These are phyloP conservation scores for Lichtheimia ornata DNA, from an alignment of 371 early-diverging fungal species.

Conservation along the genomic window DNA sequence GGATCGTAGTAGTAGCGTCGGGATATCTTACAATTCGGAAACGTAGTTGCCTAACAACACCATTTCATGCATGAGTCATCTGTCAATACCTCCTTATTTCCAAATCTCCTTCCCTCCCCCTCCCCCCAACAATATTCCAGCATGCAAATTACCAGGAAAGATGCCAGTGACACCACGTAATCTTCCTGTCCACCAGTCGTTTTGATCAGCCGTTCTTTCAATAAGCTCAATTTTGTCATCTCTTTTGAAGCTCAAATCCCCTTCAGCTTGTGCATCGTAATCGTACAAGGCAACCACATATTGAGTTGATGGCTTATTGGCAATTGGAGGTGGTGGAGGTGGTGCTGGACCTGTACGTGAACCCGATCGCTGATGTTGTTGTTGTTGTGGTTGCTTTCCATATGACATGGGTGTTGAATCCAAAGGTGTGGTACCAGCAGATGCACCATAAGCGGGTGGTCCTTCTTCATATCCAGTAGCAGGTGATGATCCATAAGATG, in stretches of 20 bases:
- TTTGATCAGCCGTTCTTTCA: slow-evolving; percentile 50
- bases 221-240: slow-evolving; percentile 70
- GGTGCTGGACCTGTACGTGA: slow-evolving; percentile 15
- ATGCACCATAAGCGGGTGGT: slow-evolving; percentile 18
- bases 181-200: slow-evolving; percentile 81
- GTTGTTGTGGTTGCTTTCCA: too few relatives aligned
- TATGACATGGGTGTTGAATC: slow-evolving; percentile 17
- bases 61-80: neutral
- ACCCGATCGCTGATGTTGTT: slow-evolving; percentile 6
- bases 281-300: slow-evolving; percentile 71
- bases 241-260: slow-evolving; percentile 67
- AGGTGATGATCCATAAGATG: neutral
- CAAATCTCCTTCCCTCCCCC: neutral
- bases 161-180: slow-evolving; percentile 58
- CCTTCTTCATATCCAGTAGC: neutral
- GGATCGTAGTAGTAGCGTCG: too few relatives aligned
- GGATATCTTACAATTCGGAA: slow-evolving; percentile 18
- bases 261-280: slow-evolving; percentile 67
- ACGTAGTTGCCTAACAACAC: slow-evolving; percentile 28
- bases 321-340: slow-evolving; percentile 22
- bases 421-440: slow-evolving; percentile 9
- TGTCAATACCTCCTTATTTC: neutral
- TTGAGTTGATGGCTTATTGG: slow-evolving; percentile 1
- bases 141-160: slow-evolving; percentile 64
- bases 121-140: neutral